Evolutionary conservation across 176 grass and related monocot genomes (phyloP), one percentile per base, ranked within the genome.

Genomic region (Aegilops tauschii): DNA sequence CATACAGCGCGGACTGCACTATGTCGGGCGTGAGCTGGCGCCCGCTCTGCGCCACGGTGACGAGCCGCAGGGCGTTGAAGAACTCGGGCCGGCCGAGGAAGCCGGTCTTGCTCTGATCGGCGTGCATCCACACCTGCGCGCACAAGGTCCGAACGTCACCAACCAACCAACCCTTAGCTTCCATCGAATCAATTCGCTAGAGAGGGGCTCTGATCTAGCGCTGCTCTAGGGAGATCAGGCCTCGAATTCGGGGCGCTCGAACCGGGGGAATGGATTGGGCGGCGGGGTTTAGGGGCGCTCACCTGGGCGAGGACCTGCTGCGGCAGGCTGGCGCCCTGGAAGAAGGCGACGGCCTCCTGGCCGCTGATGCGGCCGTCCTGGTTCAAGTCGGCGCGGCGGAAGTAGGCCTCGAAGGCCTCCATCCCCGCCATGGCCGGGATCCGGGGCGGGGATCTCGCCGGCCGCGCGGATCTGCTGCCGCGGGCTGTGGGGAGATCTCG

Each of bases 281-380:
- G 30, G 31, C 31, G 17, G 39, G 76, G 66, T n/a, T 56, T 69
- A 29, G 5, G 67, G 4, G 66, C 5, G 11, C 61, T 47, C 20
- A 98, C 97, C 97, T 99, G 94, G 59, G 97, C 97, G 77, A 99
- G 88, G 61, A 96, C 90, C 84, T 86, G 92, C 88, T 99, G 93
- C 42, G 92, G 97, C 42, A 99, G 82, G 78, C 82, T 91, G 79
- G 89, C 92, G 58, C 90, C 90, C 86, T 99, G 94, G 72, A 96
- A 99, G 85, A 99, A 99, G 47, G 97, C 87, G 76, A 99, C 97
- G 18, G 97, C 97, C 85, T 99, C 97, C 63, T 84, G 80, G 69
- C 97, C 97, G 85, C 97, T 99, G 79, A 99, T 96, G 85, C 86
- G 95, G 65, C 97, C 97, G 83, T 99, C 97, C 85, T 96, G 97